Evolutionary conservation across 495 filamentous ascomycete genomes (phyloP).

Genomic region (Tuber magnatum): DNA sequence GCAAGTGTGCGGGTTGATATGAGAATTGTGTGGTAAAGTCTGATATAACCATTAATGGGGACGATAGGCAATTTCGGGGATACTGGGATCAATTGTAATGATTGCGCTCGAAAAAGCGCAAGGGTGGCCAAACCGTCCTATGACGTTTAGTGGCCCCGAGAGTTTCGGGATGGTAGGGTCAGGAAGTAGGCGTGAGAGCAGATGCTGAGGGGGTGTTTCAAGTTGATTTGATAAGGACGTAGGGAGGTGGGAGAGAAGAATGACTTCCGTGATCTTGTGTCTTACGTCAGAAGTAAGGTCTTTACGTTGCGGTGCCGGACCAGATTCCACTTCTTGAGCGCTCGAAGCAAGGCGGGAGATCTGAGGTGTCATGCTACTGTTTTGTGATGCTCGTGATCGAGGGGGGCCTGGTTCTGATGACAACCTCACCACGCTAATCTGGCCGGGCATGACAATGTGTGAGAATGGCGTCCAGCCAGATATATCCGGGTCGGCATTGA

Average conservation of each 20-base stretch:
- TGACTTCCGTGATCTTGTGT: not conserved
- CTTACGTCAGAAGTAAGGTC: not conserved
- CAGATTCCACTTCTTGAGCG: not conserved
- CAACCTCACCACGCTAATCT: not conserved
- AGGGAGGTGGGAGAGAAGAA: not conserved
- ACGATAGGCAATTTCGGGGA: not conserved
- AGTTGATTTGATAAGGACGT: not conserved
- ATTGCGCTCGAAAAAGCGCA: not conserved
- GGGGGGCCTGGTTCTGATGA: not conserved
- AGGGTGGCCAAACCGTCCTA: not conserved
- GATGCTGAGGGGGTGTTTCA: not conserved
- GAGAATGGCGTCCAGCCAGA: not conserved
- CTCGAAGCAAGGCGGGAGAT: not conserved
- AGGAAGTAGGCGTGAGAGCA: too few relatives aligned
- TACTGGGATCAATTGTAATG: not conserved
- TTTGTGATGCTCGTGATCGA: not conserved
- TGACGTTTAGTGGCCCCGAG: not conserved
- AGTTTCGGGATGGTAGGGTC: not conserved
- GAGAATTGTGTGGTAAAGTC: not conserved
- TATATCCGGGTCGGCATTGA: not conserved
- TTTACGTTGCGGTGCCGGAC: not conserved
- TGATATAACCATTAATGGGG: not conserved
- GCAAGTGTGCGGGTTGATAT: not conserved
- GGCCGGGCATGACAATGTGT: too few relatives aligned
- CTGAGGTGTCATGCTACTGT: not conserved